Evolutionary conservation across 441 rosid genomes (phyloP), one percentile per base, ranked within the genome.

Genomic region (Corymbia citriodora): DNA sequence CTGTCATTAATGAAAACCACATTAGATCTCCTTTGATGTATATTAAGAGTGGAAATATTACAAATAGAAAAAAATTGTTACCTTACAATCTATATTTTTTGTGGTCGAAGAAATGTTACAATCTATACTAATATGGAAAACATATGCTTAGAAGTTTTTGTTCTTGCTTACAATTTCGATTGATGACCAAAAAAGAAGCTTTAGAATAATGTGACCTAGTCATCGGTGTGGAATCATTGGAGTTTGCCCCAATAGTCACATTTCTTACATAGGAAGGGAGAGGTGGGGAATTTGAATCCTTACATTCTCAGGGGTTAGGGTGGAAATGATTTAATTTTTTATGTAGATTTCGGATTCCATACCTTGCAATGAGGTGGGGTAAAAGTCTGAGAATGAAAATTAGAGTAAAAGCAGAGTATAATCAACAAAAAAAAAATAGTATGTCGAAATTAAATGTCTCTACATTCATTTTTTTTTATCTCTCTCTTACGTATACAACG

Each of bases 401-500:
- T 33, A 33, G 33, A 33, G 33, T 33, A 33, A 33, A 33, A 33
- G 33, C 33, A 33, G 33, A 33, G 33, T 33, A 33, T n/a, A n/a
- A n/a, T n/a, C n/a, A n/a, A n/a, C n/a, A n/a, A n/a, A 33, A 33
- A 33, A 33, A 33, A 33, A 33, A 33, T 33, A 33, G 0, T 4
- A 3, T 63, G 33, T 9, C n/a, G 15, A 63, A 63, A 7, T 63
- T 29, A 13, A 29, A 29, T 63, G 72, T 29, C 18, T 29, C 29
- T 14, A 29, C 33, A 63, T 13, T 63, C 0, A 4, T 7, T 29
- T 63, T 63, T 5, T 0, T 31, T 33, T 33, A 33, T 33, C n/a
- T 13, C 4, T 63, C 33, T 29, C 16, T 63, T 29, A 1, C 6
- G 12, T 29, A 63, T 14, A 63, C 0, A 17, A 7, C 13, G 2